A percentile compares a stretch with the other conserved stretches of the same genome.
Evolutionary conservation across 2,329 filamentous ascomycete species (phyloP).

Genomic region (Penicillium sp.): DNA sequence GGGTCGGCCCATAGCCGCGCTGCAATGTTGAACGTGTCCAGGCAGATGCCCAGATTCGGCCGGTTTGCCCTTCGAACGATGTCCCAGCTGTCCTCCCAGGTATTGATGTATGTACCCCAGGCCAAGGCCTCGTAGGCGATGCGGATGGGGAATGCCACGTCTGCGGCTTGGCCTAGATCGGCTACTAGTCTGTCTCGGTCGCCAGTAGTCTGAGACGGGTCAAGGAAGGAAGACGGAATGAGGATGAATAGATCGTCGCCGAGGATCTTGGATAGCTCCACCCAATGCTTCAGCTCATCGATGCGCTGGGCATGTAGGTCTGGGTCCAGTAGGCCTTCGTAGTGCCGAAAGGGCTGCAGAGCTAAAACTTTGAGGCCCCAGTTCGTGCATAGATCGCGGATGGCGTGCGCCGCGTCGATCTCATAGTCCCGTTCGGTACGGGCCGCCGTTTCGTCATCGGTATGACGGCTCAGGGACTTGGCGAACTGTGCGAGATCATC

Average conservation of each 20-base stretch:
- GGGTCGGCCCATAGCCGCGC: slow-evolving; percentile 72
- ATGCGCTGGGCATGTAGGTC: slow-evolving; percentile 17
- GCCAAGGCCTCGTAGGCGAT: slow-evolving; percentile 71
- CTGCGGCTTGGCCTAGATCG: slow-evolving; percentile 23
- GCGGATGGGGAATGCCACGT: slow-evolving; percentile 21
- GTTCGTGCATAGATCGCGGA: slow-evolving; percentile 55
- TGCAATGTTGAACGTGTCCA: slow-evolving; percentile 78
- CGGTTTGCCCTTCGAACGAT: slow-evolving; percentile 65
- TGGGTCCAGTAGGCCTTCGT: slow-evolving; percentile 56
- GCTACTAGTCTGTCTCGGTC: slow-evolving; percentile 20
- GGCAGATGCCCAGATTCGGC: slow-evolving; percentile 71
- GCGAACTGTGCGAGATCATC: slow-evolving; percentile 68
- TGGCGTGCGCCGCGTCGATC: slow-evolving; percentile 53
- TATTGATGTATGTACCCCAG: slow-evolving; percentile 69
- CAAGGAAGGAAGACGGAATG: slow-evolving; percentile 27
- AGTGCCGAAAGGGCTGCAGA: slow-evolving; percentile 71
- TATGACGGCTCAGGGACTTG: slow-evolving; percentile 43
- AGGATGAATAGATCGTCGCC: slow-evolving; percentile 25
- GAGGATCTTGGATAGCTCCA: slow-evolving; percentile 17
- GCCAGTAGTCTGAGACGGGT: slow-evolving; percentile 18
- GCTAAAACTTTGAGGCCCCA: slow-evolving; percentile 62
- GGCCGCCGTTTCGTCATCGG: neutral
- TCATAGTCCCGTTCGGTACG: slow-evolving; percentile 58
- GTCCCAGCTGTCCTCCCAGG: slow-evolving; percentile 72
- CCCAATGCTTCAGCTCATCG: slow-evolving; percentile 25